Evolutionary conservation across 1,284 basidiomycete species (phyloP), one percentile per base, ranked within the genome.

Genomic region (Trametes versicolor): DNA sequence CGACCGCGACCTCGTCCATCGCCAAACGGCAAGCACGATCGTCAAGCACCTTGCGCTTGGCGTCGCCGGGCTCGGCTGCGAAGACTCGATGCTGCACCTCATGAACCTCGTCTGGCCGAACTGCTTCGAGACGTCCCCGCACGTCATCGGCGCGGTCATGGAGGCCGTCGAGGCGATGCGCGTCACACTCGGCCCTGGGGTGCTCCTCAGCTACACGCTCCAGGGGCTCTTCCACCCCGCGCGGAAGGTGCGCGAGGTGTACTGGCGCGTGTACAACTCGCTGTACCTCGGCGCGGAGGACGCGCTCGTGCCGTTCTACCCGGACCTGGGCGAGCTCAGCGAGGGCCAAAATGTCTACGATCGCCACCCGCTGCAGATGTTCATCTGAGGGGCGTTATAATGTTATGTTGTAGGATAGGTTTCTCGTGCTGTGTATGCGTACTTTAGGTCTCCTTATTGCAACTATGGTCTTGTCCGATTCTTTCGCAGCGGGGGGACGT

Each of bases 91-190:
- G 88, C 87, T 96, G 61, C 98, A 99, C 76, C 80, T 99, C 63
- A 95, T 99, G 91, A 99, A 99, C 78, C 87, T 99, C 32, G 93
- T 99, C 27, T 99, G 97, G 97, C 98, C 98, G 4, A 99, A 99
- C 77, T 96, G 97, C 78, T 99, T 99, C 77, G 97, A 99, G 82
- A 98, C 97, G 0, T 95, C 92, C 36, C 98, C 98, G 2, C 98
- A 99, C 81, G 97, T 99, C 66, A 99, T 99, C 71, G 96, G 96
- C 39, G 95, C 95, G 4, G 94, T 97, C 56, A 96, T 97, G 94
- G 96, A 97, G 59, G 96, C 96, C 0, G 87, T 99, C 73, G 98
- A 99, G 79, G 94, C 94, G 3, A 98, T 99, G 95, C 88, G 97
- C 25, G 92, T 99, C 48, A 96, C 96, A 8, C 82, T 99, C 29